Evolutionary conservation across 441 rosid genomes (phyloP).

Genomic region (Brassica balearica): DNA sequence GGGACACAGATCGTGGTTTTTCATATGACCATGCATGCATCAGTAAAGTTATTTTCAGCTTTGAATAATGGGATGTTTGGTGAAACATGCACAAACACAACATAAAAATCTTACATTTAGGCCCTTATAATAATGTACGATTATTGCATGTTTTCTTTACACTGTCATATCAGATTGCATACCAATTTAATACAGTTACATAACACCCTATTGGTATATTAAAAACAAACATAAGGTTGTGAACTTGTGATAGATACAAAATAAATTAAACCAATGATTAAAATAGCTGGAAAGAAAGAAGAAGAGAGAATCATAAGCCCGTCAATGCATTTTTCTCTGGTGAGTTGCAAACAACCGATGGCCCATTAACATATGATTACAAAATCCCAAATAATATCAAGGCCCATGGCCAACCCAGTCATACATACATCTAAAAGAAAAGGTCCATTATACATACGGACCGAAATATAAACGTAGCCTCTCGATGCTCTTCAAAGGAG

Average conservation of each 20-base stretch:
- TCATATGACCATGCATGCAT: conserved; percentile 41
- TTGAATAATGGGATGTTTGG: conserved; percentile 32
- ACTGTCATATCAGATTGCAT: conserved; percentile 29
- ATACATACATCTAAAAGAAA: too few species aligned
- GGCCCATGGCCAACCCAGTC: too few species aligned
- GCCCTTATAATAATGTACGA: conserved; percentile 30
- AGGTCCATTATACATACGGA: too few species aligned
- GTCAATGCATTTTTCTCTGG: conserved; percentile 13
- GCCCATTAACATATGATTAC: background rate
- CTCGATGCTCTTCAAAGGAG: background rate
- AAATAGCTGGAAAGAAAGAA: background rate
- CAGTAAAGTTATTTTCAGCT: conserved; percentile 36
- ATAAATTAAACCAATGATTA: background rate
- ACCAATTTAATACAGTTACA: conserved; percentile 22
- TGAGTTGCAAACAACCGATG: background rate
- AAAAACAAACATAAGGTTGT: conserved; percentile 3
- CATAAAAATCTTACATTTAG: conserved; percentile 29
- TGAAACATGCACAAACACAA: conserved; percentile 43
- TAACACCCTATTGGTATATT: background rate
- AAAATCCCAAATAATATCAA: too few species aligned
- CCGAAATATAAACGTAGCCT: too few species aligned
- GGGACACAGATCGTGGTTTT: conserved; percentile 39
- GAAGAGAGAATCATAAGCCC: conserved; percentile 4
- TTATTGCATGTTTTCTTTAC: conserved; percentile 37
- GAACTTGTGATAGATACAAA: too few species aligned